phyloP scores from a whole-genome alignment of 2,329 filamentous ascomycete species.

The Beauveria pseudobassiana region DNA sequence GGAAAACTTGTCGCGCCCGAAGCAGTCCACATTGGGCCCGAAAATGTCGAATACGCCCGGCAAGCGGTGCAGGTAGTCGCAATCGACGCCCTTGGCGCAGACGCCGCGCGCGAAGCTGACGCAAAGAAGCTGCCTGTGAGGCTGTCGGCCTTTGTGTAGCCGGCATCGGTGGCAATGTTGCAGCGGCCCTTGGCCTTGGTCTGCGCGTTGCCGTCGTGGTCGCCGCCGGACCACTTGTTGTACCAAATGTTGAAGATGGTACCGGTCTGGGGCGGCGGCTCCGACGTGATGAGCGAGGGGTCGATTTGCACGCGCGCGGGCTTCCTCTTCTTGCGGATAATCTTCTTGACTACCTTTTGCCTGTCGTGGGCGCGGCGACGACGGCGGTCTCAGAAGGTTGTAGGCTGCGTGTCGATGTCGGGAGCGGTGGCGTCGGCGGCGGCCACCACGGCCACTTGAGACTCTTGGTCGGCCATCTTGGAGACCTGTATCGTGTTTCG shows the following conservation, averaged over 20 bases:
- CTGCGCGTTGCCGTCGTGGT: slow-evolving; percentile 86
- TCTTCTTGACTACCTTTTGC: slow-evolving; percentile 68
- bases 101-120: slow-evolving; percentile 80
- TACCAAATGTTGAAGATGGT: slow-evolving; percentile 99
- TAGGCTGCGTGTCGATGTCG: slow-evolving; percentile 19
- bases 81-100: slow-evolving; percentile 83
- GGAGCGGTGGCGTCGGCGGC: slow-evolving; percentile 14
- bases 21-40: slow-evolving; percentile 91
- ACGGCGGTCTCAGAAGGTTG: slow-evolving; percentile 30
- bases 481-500: neutral
- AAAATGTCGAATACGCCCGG: slow-evolving; percentile 84
- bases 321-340: slow-evolving; percentile 82
- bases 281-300: slow-evolving; percentile 69
- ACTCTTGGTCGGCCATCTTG: slow-evolving; percentile 26
- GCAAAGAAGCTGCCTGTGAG: slow-evolving; percentile 78
- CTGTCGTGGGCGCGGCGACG: slow-evolving; percentile 38
- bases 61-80: slow-evolving; percentile 85
- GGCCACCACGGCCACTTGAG: slow-evolving; percentile 20
- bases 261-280: slow-evolving; percentile 85
- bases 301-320: slow-evolving; percentile 91
- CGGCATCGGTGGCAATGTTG: slow-evolving; percentile 72
- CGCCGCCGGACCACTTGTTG: slow-evolving; percentile 96
- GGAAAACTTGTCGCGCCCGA: slow-evolving; percentile 77
- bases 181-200: slow-evolving; percentile 78
- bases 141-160: slow-evolving; percentile 71